Evolutionary conservation across 1,284 basidiomycete species (phyloP).

Genomic region (Cutaneotrichosporon spelunceum): DNA sequence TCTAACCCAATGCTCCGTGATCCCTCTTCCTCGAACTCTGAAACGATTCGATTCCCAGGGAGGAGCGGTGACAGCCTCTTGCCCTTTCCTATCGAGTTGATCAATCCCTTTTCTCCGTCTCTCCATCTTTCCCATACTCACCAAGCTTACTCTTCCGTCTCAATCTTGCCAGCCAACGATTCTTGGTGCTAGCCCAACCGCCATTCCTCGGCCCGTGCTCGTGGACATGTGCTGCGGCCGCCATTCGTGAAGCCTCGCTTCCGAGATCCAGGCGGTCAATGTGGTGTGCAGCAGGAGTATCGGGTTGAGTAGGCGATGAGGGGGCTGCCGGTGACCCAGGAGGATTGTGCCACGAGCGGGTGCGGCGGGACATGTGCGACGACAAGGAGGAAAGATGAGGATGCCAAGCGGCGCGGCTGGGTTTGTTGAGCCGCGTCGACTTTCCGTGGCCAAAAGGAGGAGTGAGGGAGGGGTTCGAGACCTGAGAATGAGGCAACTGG

Average conservation of each 20-base stretch:
- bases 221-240: conserved; percentile 5
- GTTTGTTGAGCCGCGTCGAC: background rate
- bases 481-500: too few relatives aligned
- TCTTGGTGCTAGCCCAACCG: background rate
- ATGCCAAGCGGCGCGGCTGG: background rate
- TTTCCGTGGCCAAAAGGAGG: too few relatives aligned
- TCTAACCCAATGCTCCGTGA: too few relatives aligned
- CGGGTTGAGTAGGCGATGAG: conserved; percentile 11
- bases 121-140: conserved; percentile 7
- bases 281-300: conserved; percentile 24
- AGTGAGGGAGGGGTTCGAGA: too few relatives aligned
- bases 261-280: conserved; percentile 10
- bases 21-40: too few relatives aligned
- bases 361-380: conserved; percentile 12
- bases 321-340: background rate
- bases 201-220: background rate
- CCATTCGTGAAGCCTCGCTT: conserved; percentile 4
- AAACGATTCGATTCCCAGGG: too few relatives aligned
- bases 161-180: conserved; percentile 2
- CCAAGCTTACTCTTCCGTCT: conserved; percentile 12
- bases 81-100: background rate
- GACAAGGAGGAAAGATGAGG: background rate
- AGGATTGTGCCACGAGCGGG: too few relatives aligned
- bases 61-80: background rate
- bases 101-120: background rate